Evolutionary conservation across 2,329 filamentous ascomycete species (phyloP).

Genomic region (Calonectria pteridis): DNA sequence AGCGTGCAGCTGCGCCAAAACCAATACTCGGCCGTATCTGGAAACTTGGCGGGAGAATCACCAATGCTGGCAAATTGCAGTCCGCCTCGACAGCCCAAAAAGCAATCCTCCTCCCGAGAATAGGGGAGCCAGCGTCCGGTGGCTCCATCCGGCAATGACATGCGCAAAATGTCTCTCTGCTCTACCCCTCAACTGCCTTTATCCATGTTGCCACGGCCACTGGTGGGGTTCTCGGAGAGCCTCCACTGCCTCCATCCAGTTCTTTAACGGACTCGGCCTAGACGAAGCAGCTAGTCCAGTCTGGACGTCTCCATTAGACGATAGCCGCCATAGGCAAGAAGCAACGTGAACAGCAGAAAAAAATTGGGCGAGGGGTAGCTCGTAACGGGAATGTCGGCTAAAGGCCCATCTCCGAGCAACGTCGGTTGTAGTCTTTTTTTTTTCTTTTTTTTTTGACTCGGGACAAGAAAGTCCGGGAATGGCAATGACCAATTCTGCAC

Average conservation of each 20-base stretch:
- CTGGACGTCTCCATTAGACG: slow-evolving; percentile 32
- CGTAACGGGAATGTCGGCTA: slow-evolving; percentile 20
- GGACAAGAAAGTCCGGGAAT: slow-evolving; percentile 13
- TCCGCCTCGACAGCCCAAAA: background rate
- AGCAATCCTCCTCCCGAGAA: background rate
- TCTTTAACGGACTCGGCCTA: slow-evolving; percentile 39
- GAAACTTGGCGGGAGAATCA: background rate
- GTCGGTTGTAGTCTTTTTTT: background rate
- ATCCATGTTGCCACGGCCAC: slow-evolving; percentile 42
- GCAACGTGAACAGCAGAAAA: slow-evolving; percentile 11
- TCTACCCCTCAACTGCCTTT: slow-evolving; percentile 25
- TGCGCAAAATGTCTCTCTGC: slow-evolving; percentile 27
- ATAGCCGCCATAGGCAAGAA: slow-evolving; percentile 6
- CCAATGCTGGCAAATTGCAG: background rate
- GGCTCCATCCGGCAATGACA: slow-evolving; percentile 3
- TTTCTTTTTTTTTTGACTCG: slow-evolving; percentile 5
- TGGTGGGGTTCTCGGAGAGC: slow-evolving; percentile 35
- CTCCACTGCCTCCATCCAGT: slow-evolving; percentile 9
- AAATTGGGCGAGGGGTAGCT: slow-evolving; percentile 19
- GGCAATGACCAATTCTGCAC: background rate
- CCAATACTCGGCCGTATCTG: background rate
- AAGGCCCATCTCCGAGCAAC: background rate
- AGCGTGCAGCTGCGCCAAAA: background rate
- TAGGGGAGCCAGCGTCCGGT: background rate
- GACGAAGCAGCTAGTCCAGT: slow-evolving; percentile 41